Evolutionary conservation across 768 basidiomycete genomes (phyloP).

Genomic region (Gymnopilus dilepis): DNA sequence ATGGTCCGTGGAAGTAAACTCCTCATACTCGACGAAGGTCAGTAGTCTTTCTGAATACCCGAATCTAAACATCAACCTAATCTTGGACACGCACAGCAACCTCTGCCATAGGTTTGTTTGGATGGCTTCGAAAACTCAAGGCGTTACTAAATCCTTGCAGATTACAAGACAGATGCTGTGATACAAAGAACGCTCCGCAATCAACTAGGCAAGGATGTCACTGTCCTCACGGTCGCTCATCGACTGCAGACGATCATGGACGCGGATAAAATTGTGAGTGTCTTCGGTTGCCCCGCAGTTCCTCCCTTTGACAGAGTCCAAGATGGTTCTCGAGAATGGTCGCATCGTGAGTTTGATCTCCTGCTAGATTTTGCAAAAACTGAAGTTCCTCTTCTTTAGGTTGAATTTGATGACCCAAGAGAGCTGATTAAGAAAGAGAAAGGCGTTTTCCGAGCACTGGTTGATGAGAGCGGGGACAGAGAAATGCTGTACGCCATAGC

Average conservation of each 20-base stretch:
- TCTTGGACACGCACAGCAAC: conserved; percentile 29
- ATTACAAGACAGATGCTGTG: conserved; percentile 66
- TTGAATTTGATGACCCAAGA: conserved; percentile 24
- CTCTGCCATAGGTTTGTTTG: conserved; percentile 56
- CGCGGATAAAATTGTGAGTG: conserved; percentile 55
- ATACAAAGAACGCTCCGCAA: conserved; percentile 73
- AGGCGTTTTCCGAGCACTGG: conserved; percentile 20
- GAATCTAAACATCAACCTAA: conserved; percentile 30
- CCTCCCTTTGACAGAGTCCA: neutral
- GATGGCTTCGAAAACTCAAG: conserved; percentile 27
- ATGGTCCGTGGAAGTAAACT: conserved; percentile 62
- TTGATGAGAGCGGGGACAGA: conserved; percentile 23
- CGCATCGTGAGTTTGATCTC: conserved; percentile 41
- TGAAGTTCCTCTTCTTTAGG: conserved; percentile 9
- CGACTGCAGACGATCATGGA: conserved; percentile 70
- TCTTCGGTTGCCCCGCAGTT: too few species aligned
- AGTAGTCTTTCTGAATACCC: conserved; percentile 6
- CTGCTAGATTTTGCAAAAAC: conserved; percentile 24
- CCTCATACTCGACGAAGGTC: conserved; percentile 67
- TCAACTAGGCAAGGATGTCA: conserved; percentile 63
- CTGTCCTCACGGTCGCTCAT: conserved; percentile 71
- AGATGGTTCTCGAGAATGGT: conserved; percentile 60
- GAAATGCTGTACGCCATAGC: conserved; percentile 16
- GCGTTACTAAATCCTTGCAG: conserved; percentile 33
- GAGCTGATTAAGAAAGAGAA: conserved; percentile 14